Conservation (phyloP, 257 asterid genomes). For the Solanum sparsipilum region DNA sequence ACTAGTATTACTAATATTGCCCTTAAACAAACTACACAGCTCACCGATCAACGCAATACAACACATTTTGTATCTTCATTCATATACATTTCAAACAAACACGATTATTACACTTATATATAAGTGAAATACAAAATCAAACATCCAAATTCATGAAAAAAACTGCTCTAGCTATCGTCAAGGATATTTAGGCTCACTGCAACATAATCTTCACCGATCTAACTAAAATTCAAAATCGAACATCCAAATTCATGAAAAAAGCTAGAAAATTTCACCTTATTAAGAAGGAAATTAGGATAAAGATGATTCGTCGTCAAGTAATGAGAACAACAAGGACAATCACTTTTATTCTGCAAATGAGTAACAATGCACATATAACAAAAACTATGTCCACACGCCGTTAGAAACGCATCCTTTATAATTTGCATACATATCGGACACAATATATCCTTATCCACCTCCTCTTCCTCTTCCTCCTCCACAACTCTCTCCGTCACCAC, state of each 20-base stretch:
- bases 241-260: neutral
- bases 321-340: constrained; percentile 85
- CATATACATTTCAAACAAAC: neutral
- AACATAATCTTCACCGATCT: neutral
- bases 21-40: neutral
- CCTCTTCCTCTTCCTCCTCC: constrained; percentile 13
- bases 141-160: neutral
- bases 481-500: neutral
- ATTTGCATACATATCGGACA: constrained; percentile 96
- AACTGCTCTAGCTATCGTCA: too few species aligned
- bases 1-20: neutral
- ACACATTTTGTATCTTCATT: neutral
- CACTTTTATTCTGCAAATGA: constrained; percentile 77
- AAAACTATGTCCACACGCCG: constrained; percentile 87
- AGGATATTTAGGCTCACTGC: neutral
- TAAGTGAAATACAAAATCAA: neutral
- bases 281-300: constrained; percentile 90
- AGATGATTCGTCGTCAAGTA: constrained; percentile 52
- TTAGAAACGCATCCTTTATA: constrained; percentile 76
- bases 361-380: constrained; percentile 85
- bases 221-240: neutral
- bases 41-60: neutral
- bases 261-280: constrained; percentile 31
- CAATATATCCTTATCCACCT: constrained; percentile 53
- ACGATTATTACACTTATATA: neutral